Conservation (phyloP, 441 rosid genomes). For the Macaranga tanarius region DNA sequence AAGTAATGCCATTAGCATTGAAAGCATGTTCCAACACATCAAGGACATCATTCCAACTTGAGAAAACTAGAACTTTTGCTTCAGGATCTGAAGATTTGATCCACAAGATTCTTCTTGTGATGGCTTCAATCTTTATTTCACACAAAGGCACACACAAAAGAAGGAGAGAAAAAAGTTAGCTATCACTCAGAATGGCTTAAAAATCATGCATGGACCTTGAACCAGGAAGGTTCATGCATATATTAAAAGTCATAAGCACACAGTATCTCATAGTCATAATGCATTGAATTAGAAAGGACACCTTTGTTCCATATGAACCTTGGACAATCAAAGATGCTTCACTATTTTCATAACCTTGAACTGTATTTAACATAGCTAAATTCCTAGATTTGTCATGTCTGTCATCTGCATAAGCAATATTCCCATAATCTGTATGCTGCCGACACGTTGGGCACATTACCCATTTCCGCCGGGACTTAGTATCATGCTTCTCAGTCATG, state of each 20-base stretch:
- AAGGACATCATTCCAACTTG: slow-evolving; percentile 99
- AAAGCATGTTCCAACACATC: slow-evolving; percentile 94
- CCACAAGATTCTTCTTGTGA: slow-evolving; percentile 86
- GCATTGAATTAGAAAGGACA: slow-evolving; percentile 24
- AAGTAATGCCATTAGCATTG: slow-evolving; percentile 61
- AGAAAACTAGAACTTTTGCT: slow-evolving; percentile 92
- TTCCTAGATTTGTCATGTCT: slow-evolving; percentile 38
- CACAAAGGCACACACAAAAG: not conserved
- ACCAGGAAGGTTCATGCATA: not conserved
- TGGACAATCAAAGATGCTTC: slow-evolving; percentile 67
- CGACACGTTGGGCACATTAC: slow-evolving; percentile 95
- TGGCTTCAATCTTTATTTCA: slow-evolving; percentile 72
- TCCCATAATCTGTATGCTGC: slow-evolving; percentile 80
- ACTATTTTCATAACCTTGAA: slow-evolving; percentile 44
- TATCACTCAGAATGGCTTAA: not conserved
- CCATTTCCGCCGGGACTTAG: slow-evolving; percentile 56
- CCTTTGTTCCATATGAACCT: slow-evolving; percentile 99
- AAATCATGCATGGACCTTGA: not conserved
- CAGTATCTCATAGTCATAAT: not conserved
- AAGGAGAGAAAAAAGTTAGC: not conserved
- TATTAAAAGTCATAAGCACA: not conserved
- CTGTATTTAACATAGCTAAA: slow-evolving; percentile 29
- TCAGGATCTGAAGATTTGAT: slow-evolving; percentile 71
- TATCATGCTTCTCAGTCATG: slow-evolving; percentile 68
- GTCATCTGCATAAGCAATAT: slow-evolving; percentile 84